These are phyloP conservation scores for Solanum pimpinellifolium DNA, from an alignment of 257 asterid species.

Conservation along the genomic window DNA sequence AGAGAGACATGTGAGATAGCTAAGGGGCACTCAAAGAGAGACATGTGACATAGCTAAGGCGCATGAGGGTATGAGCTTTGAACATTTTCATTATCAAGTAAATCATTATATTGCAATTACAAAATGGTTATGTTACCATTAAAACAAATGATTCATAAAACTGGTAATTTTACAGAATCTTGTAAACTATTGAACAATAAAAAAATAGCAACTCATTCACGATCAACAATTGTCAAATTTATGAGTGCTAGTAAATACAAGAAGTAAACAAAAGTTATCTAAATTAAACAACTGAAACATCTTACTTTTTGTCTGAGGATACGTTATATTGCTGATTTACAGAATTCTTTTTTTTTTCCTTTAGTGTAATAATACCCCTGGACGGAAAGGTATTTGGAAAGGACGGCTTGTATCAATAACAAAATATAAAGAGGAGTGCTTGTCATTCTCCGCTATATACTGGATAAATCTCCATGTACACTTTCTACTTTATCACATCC, in stretches of 20 bases:
- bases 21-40: neutral
- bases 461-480: slow-evolving; percentile 18
- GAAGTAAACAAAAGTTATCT: neutral
- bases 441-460: slow-evolving; percentile 8
- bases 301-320: neutral
- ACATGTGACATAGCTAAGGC: neutral
- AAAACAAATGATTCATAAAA: neutral
- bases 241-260: neutral
- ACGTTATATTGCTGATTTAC: neutral
- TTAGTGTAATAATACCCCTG: neutral
- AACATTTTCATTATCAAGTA: neutral
- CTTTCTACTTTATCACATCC: slow-evolving; percentile 5
- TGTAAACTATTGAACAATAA: neutral
- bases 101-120: neutral
- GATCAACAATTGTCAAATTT: neutral
- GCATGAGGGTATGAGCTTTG: neutral
- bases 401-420: neutral
- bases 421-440: neutral
- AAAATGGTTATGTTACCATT: neutral
- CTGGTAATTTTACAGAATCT: neutral
- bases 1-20: neutral
- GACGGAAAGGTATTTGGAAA: neutral
- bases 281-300: neutral
- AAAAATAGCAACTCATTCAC: neutral
- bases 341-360: neutral